Percentiles rank a stretch among this genome's conserved stretches.
Evolutionary conservation across 1,284 basidiomycete species (phyloP).

Genomic region (Veloboletus limbatus): DNA sequence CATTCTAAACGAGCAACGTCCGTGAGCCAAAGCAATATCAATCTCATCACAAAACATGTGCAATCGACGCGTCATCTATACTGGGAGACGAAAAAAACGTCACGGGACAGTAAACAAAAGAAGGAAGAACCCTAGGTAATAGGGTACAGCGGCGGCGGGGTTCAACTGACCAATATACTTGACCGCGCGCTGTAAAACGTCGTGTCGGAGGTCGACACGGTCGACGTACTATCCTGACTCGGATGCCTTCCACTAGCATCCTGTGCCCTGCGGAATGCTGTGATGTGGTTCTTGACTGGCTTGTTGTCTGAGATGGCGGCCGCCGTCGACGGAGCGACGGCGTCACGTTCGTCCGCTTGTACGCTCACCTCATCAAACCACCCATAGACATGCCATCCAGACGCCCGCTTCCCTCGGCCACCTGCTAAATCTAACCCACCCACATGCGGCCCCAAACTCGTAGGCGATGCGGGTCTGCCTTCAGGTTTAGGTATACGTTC

Average conservation of each 20-base stretch:
- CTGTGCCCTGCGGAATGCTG: constrained; percentile 14
- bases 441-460: constrained; percentile 27
- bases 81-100: background rate
- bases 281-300: constrained; percentile 13
- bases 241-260: constrained; percentile 13
- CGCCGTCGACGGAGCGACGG: background rate
- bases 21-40: background rate
- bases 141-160: background rate
- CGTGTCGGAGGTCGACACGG: constrained; percentile 24
- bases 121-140: background rate
- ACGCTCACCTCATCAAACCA: constrained; percentile 30
- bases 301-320: background rate
- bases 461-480: constrained; percentile 17
- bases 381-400: constrained; percentile 33
- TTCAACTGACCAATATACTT: constrained; percentile 22
- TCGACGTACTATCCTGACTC: constrained; percentile 29
- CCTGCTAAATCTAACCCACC: constrained; percentile 32
- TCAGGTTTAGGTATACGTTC: background rate
- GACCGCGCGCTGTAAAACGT: constrained; percentile 33
- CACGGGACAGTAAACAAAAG: no score
- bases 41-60: no score
- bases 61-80: background rate
- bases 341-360: background rate
- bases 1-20: background rate
- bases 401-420: constrained; percentile 32